Base-by-base conservation (phyloP, 495 filamentous ascomycete species). In the Friedmanniomyces simplex region DNA sequence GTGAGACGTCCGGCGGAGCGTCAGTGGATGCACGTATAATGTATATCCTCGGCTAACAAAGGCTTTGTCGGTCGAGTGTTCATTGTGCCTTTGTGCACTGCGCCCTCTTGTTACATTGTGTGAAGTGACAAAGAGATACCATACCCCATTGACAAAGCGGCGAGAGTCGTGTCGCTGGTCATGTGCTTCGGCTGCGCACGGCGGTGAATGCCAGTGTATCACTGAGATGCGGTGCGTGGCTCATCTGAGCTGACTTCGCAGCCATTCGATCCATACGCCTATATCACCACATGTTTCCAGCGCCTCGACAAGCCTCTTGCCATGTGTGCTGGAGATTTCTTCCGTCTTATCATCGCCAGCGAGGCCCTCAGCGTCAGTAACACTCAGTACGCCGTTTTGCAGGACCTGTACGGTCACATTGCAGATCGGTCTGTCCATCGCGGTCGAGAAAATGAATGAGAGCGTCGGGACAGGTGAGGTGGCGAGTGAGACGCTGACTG, bases 221-320 rank as follows among this genome's bases (percentile, higher is more conserved):
- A 10, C 28, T 4, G 3, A 32, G 4, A 10, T 32, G 28, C 28
- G 28, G 28, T 32, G 28, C 28, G 3, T 32, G 28, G 52, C n/a
- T 28, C 41, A 30, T 47, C 10, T 32, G 39, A 14, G 12, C 16
- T 26, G 53, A 5, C 24, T 48, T 5, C 58, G 21, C 51, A 70
- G 14, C 70, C 70, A 71, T 58, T 69, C 67, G 20, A 63, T 60
- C 69, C 67, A 70, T 25, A 70, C 57, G 11, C 64, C 66, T 8
- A 71, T 13, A 60, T 71, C 69, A 21, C 52, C 67, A 45, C 57
- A 65, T 5, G 63, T 25, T 16, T 69, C 68, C 37, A 72, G 56
- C 53, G 65, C 69, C 52, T 52, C 54, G 22, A 46, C 68, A 34
- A 70, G 12, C 51, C 54, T 52, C 57, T 56, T 51, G 46, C 50